Conservation (phyloP, 176 grass and related monocot genomes). For the Triticum turgidum region DNA sequence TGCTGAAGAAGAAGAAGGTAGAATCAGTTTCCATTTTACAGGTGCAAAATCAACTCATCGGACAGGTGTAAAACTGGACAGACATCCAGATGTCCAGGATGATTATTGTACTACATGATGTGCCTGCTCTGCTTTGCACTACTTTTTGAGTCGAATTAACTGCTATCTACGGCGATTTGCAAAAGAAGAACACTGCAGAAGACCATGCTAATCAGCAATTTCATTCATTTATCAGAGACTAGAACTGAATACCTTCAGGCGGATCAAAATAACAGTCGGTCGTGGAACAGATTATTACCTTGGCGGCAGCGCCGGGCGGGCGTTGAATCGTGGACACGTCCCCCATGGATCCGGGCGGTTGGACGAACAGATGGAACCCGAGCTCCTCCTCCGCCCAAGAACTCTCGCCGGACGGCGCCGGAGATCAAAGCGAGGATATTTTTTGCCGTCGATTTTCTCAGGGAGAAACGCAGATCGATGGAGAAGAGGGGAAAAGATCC, state of each 20-base stretch:
- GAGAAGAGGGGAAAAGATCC: background rate
- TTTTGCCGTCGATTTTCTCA: background rate
- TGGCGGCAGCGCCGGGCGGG: background rate
- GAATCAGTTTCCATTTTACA: background rate
- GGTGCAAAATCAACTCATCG: background rate
- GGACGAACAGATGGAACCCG: too few relatives aligned
- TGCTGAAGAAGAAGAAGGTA: constrained; percentile 22
- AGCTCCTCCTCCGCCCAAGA: background rate
- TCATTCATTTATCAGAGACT: too few relatives aligned
- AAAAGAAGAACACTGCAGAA: background rate
- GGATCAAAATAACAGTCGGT: background rate
- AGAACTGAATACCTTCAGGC: too few relatives aligned
- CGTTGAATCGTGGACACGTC: constrained; percentile 33
- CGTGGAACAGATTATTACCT: constrained; percentile 22
- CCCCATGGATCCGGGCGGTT: background rate
- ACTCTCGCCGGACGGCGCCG: background rate
- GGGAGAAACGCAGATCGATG: background rate
- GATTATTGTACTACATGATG: background rate
- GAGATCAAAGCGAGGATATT: background rate
- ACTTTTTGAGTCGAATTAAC: background rate
- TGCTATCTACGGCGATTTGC: background rate
- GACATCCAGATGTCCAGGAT: background rate
- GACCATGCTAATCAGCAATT: background rate
- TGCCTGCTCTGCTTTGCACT: background rate
- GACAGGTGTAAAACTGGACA: background rate